phyloP scores from a whole-genome alignment of 257 asterid species.

The Solanum sparsipilum region DNA sequence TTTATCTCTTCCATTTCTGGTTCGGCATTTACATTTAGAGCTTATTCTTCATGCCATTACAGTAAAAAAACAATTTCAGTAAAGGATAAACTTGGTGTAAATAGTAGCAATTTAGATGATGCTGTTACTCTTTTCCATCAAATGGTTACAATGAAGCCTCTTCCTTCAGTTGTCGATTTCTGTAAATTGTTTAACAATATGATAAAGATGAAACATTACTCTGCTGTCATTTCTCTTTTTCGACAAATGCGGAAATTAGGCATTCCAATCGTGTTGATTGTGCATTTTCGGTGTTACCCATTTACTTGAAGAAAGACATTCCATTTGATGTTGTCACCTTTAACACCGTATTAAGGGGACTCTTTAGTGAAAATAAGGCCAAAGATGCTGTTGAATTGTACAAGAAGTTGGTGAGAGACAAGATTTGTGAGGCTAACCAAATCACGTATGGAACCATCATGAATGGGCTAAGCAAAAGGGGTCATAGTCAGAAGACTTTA shows the following conservation, averaged over 20 bases:
- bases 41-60: too few relatives aligned
- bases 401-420: background rate
- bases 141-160: too few relatives aligned
- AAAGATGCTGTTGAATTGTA: background rate
- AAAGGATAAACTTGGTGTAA: too few relatives aligned
- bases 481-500: background rate
- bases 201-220: too few relatives aligned
- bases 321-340: background rate
- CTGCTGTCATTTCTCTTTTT: too few relatives aligned
- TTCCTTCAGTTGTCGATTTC: too few relatives aligned
- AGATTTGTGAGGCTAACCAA: background rate
- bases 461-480: background rate
- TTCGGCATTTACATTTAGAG: too few relatives aligned
- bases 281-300: background rate
- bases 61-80: too few relatives aligned
- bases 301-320: background rate
- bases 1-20: background rate
- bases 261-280: background rate
- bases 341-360: fast-evolving
- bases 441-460: background rate
- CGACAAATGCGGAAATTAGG: background rate
- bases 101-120: too few relatives aligned
- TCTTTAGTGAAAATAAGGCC: too few relatives aligned
- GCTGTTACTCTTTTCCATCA: too few relatives aligned
- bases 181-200: too few relatives aligned